A percentile compares a stretch with the other conserved stretches of the same genome.
phyloP scores from a whole-genome alignment of 83 land plant species.

The Diphasiastrum complanatum region DNA sequence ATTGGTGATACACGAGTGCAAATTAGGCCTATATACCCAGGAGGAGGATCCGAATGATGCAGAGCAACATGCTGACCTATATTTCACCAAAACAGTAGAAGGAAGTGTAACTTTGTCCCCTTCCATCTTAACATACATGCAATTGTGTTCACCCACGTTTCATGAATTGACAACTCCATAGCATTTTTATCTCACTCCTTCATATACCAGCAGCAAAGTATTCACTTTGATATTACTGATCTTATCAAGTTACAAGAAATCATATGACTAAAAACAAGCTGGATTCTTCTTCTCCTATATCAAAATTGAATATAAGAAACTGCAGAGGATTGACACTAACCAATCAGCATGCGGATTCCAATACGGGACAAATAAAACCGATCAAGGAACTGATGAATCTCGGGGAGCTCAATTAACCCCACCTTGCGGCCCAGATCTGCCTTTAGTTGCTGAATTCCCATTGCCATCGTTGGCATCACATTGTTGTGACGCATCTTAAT shows the following conservation, averaged over 20 bases:
- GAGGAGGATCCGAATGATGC: slow-evolving; percentile 1
- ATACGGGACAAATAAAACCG: slow-evolving; percentile 15
- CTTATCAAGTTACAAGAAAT: too few species aligned
- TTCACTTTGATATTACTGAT: too few species aligned
- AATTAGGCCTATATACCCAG: slow-evolving; percentile 8
- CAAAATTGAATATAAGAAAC: not conserved
- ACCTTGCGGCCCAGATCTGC: slow-evolving; percentile 8
- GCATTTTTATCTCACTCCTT: too few species aligned
- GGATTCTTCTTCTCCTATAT: not conserved
- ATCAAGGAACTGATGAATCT: slow-evolving; percentile 15
- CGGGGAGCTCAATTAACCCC: slow-evolving; percentile 7
- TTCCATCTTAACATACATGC: too few species aligned
- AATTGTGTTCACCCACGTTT: too few species aligned
- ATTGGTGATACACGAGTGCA: slow-evolving; percentile 8
- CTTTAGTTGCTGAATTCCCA: slow-evolving; percentile 9
- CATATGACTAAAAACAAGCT: not conserved
- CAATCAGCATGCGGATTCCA: slow-evolving; percentile 12
- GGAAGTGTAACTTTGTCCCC: too few species aligned
- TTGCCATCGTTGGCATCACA: slow-evolving; percentile 5
- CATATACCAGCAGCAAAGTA: too few species aligned
- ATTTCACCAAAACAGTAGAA: not conserved
- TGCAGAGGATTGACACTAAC: not conserved
- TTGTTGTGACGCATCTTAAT: slow-evolving; percentile 15
- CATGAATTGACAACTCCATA: too few species aligned
- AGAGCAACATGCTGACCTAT: slow-evolving; percentile 14